A percentile compares a stretch with the other conserved stretches of the same genome.
These are phyloP conservation scores for Beta macrorhiza DNA, from an alignment of 179 eudicot species.

Conservation along the genomic window DNA sequence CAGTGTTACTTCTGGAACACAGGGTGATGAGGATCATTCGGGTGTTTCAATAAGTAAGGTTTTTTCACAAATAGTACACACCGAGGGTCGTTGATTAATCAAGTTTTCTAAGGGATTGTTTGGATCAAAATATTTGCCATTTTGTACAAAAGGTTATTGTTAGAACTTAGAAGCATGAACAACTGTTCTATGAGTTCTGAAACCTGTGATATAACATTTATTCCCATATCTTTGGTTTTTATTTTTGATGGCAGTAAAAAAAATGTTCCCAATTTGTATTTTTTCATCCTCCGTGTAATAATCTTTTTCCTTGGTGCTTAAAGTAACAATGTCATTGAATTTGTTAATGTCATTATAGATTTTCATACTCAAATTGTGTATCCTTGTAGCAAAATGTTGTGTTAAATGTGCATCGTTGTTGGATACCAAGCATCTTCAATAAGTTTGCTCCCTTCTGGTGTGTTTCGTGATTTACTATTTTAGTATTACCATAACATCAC, in stretches of 20 bases:
- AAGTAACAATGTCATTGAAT: neutral
- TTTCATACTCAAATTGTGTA: neutral
- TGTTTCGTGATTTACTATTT: no score
- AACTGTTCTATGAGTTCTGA: conserved; percentile 1
- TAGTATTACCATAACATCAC: no score
- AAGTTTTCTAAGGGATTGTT: neutral
- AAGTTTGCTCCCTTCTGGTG: neutral
- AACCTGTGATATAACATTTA: neutral
- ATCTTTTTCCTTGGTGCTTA: conserved; percentile 5
- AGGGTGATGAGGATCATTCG: conserved; percentile 31
- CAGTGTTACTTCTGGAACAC: conserved; percentile 28
- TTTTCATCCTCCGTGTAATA: neutral
- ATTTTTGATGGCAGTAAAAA: neutral
- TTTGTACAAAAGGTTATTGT: conserved; percentile 12
- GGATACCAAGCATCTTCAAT: neutral
- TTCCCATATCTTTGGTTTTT: neutral
- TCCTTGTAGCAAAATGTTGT: neutral
- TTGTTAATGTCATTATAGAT: neutral
- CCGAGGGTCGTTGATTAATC: conserved; percentile 32
- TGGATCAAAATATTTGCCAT: neutral
- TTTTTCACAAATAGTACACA: conserved; percentile 36
- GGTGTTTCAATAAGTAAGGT: conserved; percentile 38
- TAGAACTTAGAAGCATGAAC: neutral
- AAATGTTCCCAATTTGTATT: neutral
- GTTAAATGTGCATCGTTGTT: neutral